Evolutionary conservation across 2,329 filamentous ascomycete genomes (phyloP).

Genomic region (Botrytis fabae): DNA sequence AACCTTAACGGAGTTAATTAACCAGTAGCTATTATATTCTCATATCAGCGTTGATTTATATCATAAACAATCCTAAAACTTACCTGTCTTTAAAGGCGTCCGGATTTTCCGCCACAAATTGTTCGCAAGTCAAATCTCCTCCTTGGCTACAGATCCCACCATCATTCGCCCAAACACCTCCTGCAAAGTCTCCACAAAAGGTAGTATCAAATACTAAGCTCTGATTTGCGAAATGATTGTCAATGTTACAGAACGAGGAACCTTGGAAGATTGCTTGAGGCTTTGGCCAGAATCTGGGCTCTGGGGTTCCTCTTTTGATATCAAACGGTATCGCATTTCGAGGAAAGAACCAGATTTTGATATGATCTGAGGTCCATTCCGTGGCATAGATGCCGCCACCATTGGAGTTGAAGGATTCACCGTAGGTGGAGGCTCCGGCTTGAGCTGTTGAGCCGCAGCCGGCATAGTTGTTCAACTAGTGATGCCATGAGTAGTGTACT

Average conservation of each 20-base stretch:
- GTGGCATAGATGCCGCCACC: slow-evolving; percentile 68
- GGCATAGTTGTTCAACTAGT: slow-evolving; percentile 5
- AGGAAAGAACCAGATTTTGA: slow-evolving; percentile 63
- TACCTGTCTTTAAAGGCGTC: slow-evolving; percentile 69
- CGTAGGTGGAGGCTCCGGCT: slow-evolving; percentile 45
- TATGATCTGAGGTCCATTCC: slow-evolving; percentile 65
- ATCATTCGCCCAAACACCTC: slow-evolving; percentile 49
- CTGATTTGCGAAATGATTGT: slow-evolving; percentile 67
- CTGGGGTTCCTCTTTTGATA: slow-evolving; percentile 60
- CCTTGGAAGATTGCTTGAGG: slow-evolving; percentile 62
- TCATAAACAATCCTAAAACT: background rate
- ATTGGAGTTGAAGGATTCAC: slow-evolving; percentile 63
- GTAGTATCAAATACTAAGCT: slow-evolving; percentile 79
- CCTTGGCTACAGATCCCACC: slow-evolving; percentile 55
- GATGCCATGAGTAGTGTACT: background rate
- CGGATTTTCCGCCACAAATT: slow-evolving; percentile 72
- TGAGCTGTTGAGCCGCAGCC: slow-evolving; percentile 30
- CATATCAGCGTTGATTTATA: rapidly evolving
- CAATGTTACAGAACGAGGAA: slow-evolving; percentile 62
- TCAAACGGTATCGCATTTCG: slow-evolving; percentile 69
- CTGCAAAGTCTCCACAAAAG: slow-evolving; percentile 87
- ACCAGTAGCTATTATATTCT: slow-evolving; percentile 6
- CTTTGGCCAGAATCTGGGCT: slow-evolving; percentile 65
- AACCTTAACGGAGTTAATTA: slow-evolving; percentile 17
- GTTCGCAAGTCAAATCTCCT: slow-evolving; percentile 54